Base-by-base conservation (phyloP, 2,329 filamentous ascomycete species). In the Colletotrichum noveboracense region DNA sequence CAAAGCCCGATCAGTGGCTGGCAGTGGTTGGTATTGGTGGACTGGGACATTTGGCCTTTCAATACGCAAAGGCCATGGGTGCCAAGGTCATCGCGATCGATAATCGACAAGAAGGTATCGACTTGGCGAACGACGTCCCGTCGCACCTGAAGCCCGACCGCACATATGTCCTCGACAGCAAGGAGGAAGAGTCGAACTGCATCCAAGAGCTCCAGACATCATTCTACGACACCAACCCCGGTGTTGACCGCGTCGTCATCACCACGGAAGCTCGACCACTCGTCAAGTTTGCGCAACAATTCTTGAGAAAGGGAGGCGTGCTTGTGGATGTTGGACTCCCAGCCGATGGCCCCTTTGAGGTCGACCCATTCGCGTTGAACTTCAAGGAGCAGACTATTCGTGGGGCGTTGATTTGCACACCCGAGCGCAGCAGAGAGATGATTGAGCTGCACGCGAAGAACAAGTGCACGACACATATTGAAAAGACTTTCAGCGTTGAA, bases 11-110 rank as follows among this genome's bases (percentile, higher is more conserved):
- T 14, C 76, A 79, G 26, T 81, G 80, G 80, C 67, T 81, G 12
- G 80, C 79, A 5, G 75, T 81, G 38, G 68, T 81, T 12, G 80
- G 80, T 18, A 78, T 79, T 16, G 80, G 80, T 6, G 80, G 80
- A 1, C 75, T 81, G n/a, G 80, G 80, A 5, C 78, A 79, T 26
- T 66, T 81, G 5, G 80, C 77, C 8, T 36, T 80, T 26, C 78
- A 80, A 70, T 80, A 79, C 43, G 79, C 79, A 26, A 79, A 78
- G 66, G 77, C 80, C 4, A 77, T 80, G 78, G 78, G 78, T 2
- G 78, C 71, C 61, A 75, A 68, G 21, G 80, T 81, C 32, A 76
- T 81, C 24, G 80, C 75, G 4, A 66, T 81, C 16, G 80, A 81
- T 72, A 77, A 79, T 30, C 71, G 77, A 5, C 72, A 77, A 24